Conservation (phyloP, 495 filamentous ascomycete species). For the Podospora didyma region DNA sequence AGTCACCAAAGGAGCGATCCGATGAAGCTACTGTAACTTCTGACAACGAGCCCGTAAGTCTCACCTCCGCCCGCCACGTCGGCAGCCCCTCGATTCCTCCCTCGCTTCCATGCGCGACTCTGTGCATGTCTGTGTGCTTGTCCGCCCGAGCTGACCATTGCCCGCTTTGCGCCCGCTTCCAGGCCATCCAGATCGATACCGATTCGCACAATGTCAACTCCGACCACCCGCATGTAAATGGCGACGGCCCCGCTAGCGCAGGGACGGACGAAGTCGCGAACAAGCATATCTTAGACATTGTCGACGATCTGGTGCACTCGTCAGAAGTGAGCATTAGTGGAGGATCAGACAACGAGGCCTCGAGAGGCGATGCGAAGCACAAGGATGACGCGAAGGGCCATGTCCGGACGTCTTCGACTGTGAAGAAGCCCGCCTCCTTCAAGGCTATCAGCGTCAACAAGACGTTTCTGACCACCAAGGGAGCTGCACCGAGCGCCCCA, state of each 20-base stretch:
- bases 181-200: slow-evolving; percentile 31
- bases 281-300: slow-evolving; percentile 47
- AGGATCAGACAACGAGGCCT: slow-evolving; percentile 66
- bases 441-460: slow-evolving; percentile 95
- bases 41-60: slow-evolving; percentile 45
- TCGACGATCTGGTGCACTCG: slow-evolving; percentile 48
- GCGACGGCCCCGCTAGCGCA: slow-evolving; percentile 22
- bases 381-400: slow-evolving; percentile 56
- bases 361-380: slow-evolving; percentile 47
- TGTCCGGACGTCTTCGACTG: slow-evolving; percentile 59
- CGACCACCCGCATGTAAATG: slow-evolving; percentile 39
- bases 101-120: not conserved
- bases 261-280: slow-evolving; percentile 42
- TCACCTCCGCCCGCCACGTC: not conserved
- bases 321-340: slow-evolving; percentile 57
- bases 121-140: not conserved
- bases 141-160: slow-evolving; percentile 11
- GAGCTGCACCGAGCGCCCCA: slow-evolving; percentile 32
- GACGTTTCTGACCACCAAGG: slow-evolving; percentile 64
- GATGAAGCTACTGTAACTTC: slow-evolving; percentile 47
- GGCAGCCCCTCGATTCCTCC: not conserved
- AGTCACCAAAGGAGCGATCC: slow-evolving; percentile 47
- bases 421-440: slow-evolving; percentile 84
- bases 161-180: slow-evolving; percentile 1
- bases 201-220: slow-evolving; percentile 42